phyloP scores from a whole-genome alignment of 2,329 filamentous ascomycete genomes.

The Pestalotiopsis sp. region DNA sequence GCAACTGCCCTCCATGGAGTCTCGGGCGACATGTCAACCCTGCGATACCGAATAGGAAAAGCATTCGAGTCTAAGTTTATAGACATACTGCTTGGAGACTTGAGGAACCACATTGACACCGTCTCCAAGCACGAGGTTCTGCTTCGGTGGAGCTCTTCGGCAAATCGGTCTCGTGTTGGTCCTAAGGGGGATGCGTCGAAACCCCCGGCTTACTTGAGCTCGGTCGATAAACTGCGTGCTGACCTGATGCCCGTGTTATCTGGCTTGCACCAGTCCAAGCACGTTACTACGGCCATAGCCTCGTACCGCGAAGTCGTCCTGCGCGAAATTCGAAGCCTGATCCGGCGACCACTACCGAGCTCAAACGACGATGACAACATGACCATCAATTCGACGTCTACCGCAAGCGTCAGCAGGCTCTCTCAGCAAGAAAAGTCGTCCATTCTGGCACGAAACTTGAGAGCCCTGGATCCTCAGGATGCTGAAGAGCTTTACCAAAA shows the following conservation, averaged over 20 bases:
- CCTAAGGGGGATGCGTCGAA: constrained; percentile 68
- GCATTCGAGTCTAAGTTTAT: constrained; percentile 84
- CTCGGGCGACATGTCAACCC: constrained; percentile 72
- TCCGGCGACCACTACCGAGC: constrained; percentile 84
- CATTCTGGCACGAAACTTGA: constrained; percentile 83
- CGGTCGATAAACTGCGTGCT: constrained; percentile 70
- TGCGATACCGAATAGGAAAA: constrained; percentile 83
- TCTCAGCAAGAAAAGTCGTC: constrained; percentile 89
- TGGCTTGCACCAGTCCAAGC: constrained; percentile 80
- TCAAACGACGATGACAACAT: constrained; percentile 93
- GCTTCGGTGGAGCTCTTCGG: constrained; percentile 81
- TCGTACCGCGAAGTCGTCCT: constrained; percentile 83
- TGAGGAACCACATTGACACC: constrained; percentile 77
- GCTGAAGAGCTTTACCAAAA: constrained; percentile 81
- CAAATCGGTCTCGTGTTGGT: constrained; percentile 70
- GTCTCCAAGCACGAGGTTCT: constrained; percentile 76
- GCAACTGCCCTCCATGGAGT: constrained; percentile 82
- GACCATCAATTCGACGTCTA: constrained; percentile 85
- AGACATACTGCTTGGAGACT: constrained; percentile 75
- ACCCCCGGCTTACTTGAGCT: constrained; percentile 78
- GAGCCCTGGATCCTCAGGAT: constrained; percentile 80
- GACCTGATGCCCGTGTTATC: constrained; percentile 72
- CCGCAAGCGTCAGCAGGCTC: constrained; percentile 67
- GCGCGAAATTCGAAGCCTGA: constrained; percentile 83
- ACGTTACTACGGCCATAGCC: constrained; percentile 79